A percentile compares a stretch with the other conserved stretches of the same genome.
These are phyloP conservation scores for Ottelia alismoides DNA, from an alignment of 106 monocot species.

Conservation along the genomic window DNA sequence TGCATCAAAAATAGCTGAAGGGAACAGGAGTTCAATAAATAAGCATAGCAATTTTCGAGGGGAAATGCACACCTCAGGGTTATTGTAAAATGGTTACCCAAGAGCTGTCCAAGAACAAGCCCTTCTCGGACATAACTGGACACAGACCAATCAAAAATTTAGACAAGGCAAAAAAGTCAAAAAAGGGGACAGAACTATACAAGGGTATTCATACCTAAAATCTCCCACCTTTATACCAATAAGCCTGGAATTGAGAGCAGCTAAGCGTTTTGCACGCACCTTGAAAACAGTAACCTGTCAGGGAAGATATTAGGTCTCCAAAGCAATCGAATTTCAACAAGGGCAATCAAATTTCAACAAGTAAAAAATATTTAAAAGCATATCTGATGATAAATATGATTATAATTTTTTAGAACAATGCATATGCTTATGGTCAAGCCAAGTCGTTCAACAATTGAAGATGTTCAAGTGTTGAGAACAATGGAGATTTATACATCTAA, in stretches of 20 bases:
- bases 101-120: conserved; percentile 82
- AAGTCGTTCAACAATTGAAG: too few relatives aligned
- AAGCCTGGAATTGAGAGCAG: conserved; percentile 67
- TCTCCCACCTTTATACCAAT: conserved; percentile 90
- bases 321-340: too few relatives aligned
- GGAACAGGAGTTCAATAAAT: too few relatives aligned
- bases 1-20: too few relatives aligned
- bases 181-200: neutral
- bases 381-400: too few relatives aligned
- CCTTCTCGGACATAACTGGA: conserved; percentile 76
- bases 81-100: conserved; percentile 90
- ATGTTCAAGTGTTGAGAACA: too few relatives aligned
- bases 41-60: too few relatives aligned
- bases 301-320: neutral
- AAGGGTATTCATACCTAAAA: conserved; percentile 40
- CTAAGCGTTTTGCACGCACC: conserved; percentile 62
- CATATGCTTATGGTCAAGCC: too few relatives aligned
- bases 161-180: neutral
- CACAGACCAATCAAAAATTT: too few relatives aligned
- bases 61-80: conserved; percentile 60
- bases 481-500: too few relatives aligned
- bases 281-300: conserved; percentile 93
- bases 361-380: too few relatives aligned
- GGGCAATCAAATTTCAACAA: neutral
- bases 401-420: too few relatives aligned